Conservation (phyloP, 306 rosid genomes). For the Hippophae gyantsensis region DNA sequence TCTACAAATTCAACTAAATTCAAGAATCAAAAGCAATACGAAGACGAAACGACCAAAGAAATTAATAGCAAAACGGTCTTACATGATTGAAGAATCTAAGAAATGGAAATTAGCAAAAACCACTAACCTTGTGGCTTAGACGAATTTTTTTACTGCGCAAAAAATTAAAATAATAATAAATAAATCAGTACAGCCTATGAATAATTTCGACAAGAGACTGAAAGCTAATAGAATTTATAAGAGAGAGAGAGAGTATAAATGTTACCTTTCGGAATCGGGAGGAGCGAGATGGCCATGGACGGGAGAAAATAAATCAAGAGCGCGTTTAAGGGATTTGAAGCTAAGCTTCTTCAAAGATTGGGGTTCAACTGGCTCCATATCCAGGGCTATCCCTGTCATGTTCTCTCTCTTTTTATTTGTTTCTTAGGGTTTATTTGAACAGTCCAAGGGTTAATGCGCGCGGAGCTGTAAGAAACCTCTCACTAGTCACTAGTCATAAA, state of each 20-base stretch:
- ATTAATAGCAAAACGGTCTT: neutral
- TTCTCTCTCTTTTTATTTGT: no score
- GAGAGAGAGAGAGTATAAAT: neutral
- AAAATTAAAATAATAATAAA: neutral
- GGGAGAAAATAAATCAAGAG: constrained; percentile 92
- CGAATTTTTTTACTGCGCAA: constrained; percentile 62
- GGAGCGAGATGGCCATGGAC: constrained; percentile 58
- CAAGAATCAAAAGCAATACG: constrained; percentile 1
- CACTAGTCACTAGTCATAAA: no score
- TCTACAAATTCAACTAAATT: constrained; percentile 27
- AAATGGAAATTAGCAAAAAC: neutral
- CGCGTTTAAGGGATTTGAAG: constrained; percentile 85
- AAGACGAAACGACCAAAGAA: neutral
- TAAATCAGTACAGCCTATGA: no score
- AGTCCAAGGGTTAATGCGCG: no score
- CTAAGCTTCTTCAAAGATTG: constrained; percentile 90
- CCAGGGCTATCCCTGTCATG: constrained; percentile 45
- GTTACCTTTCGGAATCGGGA: constrained; percentile 58
- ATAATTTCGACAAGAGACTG: no score
- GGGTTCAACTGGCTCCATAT: constrained; percentile 75
- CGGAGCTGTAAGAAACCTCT: no score
- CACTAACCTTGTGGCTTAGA: constrained; percentile 68
- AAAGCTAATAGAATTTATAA: neutral
- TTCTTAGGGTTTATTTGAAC: no score
- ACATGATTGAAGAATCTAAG: neutral